A percentile compares a stretch with the other conserved stretches of the same genome.
Evolutionary conservation across 1,284 basidiomycete species (phyloP).

Genomic region (Erythrobasidium hasegawianum): DNA sequence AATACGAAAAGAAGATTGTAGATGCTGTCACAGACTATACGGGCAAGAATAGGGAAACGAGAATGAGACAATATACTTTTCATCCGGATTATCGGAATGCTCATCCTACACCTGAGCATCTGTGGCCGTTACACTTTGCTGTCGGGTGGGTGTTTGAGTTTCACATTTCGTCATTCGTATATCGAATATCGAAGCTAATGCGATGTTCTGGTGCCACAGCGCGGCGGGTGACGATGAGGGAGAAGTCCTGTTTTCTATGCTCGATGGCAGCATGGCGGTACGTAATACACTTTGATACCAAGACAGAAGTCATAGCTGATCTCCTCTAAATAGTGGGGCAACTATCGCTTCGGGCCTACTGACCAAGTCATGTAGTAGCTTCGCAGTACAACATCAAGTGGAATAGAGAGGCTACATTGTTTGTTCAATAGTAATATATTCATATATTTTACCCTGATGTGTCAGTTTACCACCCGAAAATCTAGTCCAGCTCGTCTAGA

Average conservation of each 20-base stretch:
- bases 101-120: conserved; percentile 26
- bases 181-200: background rate
- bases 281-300: background rate
- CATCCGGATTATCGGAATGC: conserved; percentile 18
- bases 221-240: conserved; percentile 30
- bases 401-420: background rate
- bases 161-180: background rate
- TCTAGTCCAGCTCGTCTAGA: background rate
- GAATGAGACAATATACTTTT: conserved; percentile 19
- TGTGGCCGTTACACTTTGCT: conserved; percentile 14
- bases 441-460: background rate
- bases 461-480: background rate
- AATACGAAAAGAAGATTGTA: conserved; percentile 5
- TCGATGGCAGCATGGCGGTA: conserved; percentile 23
- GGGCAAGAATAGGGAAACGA: conserved; percentile 13
- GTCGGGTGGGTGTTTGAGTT: conserved; percentile 31
- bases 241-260: conserved; percentile 18
- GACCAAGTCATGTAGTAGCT: conserved; percentile 11
- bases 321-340: background rate
- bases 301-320: background rate
- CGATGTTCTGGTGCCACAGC: background rate
- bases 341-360: conserved; percentile 1
- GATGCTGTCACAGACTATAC: conserved; percentile 18
- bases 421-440: background rate
- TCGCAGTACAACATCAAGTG: background rate